Conservation (phyloP, 495 filamentous ascomycete genomes). For the Annulohypoxylon maeteangense region DNA sequence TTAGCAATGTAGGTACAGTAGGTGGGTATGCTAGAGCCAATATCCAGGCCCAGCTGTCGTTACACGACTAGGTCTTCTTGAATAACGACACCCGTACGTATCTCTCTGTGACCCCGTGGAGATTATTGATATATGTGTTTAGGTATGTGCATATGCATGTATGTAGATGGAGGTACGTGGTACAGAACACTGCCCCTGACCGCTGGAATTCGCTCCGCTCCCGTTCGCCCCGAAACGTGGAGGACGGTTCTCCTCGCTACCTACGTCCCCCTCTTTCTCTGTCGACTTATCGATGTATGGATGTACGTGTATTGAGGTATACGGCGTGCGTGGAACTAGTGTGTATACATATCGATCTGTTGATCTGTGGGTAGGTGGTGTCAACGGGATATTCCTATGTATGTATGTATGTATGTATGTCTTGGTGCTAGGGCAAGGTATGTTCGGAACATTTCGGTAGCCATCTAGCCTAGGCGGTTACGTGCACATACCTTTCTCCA, state of each 20-base stretch:
- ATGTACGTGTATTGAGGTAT: background rate
- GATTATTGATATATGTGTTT: background rate
- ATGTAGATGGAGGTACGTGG: background rate
- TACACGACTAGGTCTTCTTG: conserved; percentile 4
- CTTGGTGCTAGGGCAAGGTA: conserved; percentile 1
- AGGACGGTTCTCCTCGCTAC: background rate
- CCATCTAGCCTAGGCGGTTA: conserved; percentile 2
- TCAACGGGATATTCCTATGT: background rate
- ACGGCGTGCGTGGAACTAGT: background rate
- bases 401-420: no score
- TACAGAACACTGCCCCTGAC: conserved; percentile 31
- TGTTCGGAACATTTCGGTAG: conserved; percentile 31
- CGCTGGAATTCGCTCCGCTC: conserved; percentile 29
- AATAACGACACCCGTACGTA: conserved; percentile 18
- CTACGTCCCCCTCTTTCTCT: background rate
- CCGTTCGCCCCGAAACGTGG: conserved; percentile 39
- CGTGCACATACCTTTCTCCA: background rate
- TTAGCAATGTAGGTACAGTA: background rate
- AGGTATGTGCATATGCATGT: background rate
- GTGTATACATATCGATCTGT: background rate
- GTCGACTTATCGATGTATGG: background rate
- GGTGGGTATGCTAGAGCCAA: background rate
- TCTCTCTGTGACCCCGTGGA: conserved; percentile 22
- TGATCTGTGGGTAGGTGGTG: background rate
- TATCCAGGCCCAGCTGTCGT: background rate